Base-by-base conservation (phyloP, 768 basidiomycete species). In the Russula compacta region DNA sequence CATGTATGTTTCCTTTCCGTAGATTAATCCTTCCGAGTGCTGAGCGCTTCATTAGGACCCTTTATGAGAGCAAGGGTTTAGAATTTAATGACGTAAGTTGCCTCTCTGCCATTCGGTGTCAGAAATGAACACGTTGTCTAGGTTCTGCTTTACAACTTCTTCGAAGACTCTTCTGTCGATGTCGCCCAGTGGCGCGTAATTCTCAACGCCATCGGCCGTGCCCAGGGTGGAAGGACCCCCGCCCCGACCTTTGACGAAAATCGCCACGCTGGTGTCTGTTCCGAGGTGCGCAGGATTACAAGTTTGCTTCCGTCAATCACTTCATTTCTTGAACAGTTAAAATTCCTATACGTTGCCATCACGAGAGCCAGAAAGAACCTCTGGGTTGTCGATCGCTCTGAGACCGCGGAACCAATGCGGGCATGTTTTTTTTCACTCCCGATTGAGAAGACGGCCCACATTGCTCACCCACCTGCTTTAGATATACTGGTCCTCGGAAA, bases 71-170 rank as follows among this genome's bases (percentile, higher is more conserved):
- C 75, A 85, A 84, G 70, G 84, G 84, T 0, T 70, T 83, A n/a
- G 84, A 85, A 66, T 85, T 84, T 67, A 78, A 83, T 64, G 83
- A 84, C 64, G 83, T 83, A 56, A 17, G 66, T 21, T 49, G 15
- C 12, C 38, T 56, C 49, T 14, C 11, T 33, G 17, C 5, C 35
- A 35, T 15, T 19, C 19, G 29, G 2, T 29, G 19, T 36, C 12
- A 9, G 14, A 29, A n/a, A n/a, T 48, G n/a, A 53, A 33, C n/a
- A n/a, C 21, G 32, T 36, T 32, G 40, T 14, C 2, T 59, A 86
- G 83, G 85, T 87, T 11, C 72, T 87, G 14, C 67, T 87, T 8
- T 86, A 81, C 61, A 81, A 87, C 64, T 87, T 87, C 69, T 87
- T 87, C 61, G 76, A 79, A 33, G 83, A 87, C 63, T 87, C 86